Evolutionary conservation across 257 asterid species (phyloP).

Genomic region (Petunia secreta): DNA sequence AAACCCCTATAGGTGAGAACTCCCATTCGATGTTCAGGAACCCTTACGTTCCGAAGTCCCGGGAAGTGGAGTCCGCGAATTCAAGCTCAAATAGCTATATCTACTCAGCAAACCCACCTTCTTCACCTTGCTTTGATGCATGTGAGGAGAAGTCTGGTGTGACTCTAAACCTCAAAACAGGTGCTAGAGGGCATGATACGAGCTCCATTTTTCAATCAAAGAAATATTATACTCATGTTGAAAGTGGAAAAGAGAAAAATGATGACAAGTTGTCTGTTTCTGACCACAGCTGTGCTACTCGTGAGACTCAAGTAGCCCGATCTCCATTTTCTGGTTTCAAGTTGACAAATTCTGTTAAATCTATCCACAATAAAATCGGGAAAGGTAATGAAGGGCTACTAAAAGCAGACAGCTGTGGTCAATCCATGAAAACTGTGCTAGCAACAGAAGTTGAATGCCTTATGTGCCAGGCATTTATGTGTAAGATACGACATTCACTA

Average conservation of each 20-base stretch:
- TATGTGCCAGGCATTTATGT: conserved; percentile 89
- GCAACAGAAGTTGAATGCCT: conserved; percentile 94
- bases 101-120: conserved; percentile 93
- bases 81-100: conserved; percentile 84
- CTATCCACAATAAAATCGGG: conserved; percentile 45
- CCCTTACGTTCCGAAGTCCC: conserved; percentile 82
- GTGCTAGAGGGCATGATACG: conserved; percentile 51
- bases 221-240: conserved; percentile 71
- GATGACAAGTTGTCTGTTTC: conserved; percentile 44
- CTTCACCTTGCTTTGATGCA: conserved; percentile 66
- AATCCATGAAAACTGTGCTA: conserved; percentile 67
- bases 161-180: conserved; percentile 51
- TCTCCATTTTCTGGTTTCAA: conserved; percentile 54
- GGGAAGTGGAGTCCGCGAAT: conserved; percentile 79
- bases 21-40: conserved; percentile 75
- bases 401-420: conserved; percentile 58
- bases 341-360: conserved; percentile 51
- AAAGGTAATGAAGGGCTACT: conserved; percentile 53
- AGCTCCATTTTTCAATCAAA: conserved; percentile 52
- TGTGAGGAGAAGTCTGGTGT: conserved; percentile 69
- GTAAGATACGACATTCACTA: conserved; percentile 80
- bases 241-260: conserved; percentile 54
- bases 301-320: conserved; percentile 49
- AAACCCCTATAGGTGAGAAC: conserved; percentile 67
- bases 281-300: conserved; percentile 45